Conservation (phyloP, 192 early-diverging fungal species). For the Backusella tuberculispora region DNA sequence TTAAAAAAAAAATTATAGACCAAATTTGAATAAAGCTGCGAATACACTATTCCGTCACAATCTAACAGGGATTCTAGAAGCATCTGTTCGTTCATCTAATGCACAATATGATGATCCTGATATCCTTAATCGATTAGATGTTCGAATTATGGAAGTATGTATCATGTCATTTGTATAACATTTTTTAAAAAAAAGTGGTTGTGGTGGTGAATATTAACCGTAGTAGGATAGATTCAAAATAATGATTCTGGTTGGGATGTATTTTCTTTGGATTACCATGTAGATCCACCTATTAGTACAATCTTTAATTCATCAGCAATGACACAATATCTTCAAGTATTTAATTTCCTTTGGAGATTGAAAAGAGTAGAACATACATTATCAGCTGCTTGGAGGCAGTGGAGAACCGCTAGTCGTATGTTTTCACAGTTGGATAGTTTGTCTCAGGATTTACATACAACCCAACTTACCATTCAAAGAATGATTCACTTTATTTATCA, state of each 20-base stretch:
- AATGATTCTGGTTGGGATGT: conserved; percentile 91
- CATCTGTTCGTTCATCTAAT: conserved; percentile 86
- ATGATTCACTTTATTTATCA: conserved; percentile 97
- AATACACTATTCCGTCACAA: conserved; percentile 85
- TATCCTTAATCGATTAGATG: conserved; percentile 78
- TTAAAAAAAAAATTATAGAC: conserved; percentile 28
- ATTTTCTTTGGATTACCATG: conserved; percentile 87
- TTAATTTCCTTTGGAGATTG: conserved; percentile 87
- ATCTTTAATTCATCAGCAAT: conserved; percentile 77
- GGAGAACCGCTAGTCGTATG: conserved; percentile 68
- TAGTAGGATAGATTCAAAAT: conserved; percentile 42
- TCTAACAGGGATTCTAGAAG: conserved; percentile 82
- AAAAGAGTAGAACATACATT: conserved; percentile 87
- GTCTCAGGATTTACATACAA: conserved; percentile 65
- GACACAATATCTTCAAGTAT: conserved; percentile 81
- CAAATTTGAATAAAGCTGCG: conserved; percentile 67
- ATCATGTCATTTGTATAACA: not conserved
- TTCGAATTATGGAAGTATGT: conserved; percentile 69
- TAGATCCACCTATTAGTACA: conserved; percentile 82
- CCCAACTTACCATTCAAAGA: conserved; percentile 71
- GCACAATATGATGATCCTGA: conserved; percentile 84
- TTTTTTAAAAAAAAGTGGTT: conserved; percentile 12
- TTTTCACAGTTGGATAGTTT: conserved; percentile 53
- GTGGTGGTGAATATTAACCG: not conserved
- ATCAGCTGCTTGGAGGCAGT: conserved; percentile 73